Base-by-base conservation (phyloP, 2,329 filamentous ascomycete species). In the Ophiostoma sp. region DNA sequence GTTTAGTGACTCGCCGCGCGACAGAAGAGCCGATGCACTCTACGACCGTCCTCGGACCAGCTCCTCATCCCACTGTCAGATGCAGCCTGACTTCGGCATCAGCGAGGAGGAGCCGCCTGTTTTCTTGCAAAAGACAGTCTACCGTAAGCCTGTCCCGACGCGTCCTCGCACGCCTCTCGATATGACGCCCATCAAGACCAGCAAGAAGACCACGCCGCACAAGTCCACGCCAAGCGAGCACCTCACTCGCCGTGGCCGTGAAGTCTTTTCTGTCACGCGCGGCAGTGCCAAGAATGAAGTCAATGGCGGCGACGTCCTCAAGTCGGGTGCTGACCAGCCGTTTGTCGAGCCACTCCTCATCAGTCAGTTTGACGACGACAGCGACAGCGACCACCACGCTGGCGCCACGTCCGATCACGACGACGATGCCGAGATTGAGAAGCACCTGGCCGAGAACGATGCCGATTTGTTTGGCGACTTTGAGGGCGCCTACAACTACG, bases 401-500 rank as follows among this genome's bases (percentile, higher is more conserved):
- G 61, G 61, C 22, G 61, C 22, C 36, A 25, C 22, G 4, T 33
- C 45, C 2, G 64, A 22, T 2, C 25, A 50, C 17, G 57, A 73
- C 1, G 36, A 68, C 2, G 70, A 71, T 2, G 31, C 19, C 9
- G 31, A 52, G 3, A 50, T 39, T n/a, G 39, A 50, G 1, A 48
- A 36, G 9, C 61, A 66, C 12, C 61, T 66, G 36, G 61, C 36
- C 25, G 39, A 69, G 15, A 22, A 73, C 39, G 68, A 71, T 15
- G 19, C 36, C 0, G 61, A 73, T 12, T 9, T 69, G 6, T 64
- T 74, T 63, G 69, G 36, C 6, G 71, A 74, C 36, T 73, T 73
- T 66, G 73, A 72, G 28, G 73, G 70, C 11, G 69, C 50, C 3
- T 72, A 70, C 57, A 59, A 69, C 33, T 36, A 59, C 39, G 64